Evolutionary conservation across 2,329 filamentous ascomycete species (phyloP).

Genomic region (Bimuria novae-zelandiae): DNA sequence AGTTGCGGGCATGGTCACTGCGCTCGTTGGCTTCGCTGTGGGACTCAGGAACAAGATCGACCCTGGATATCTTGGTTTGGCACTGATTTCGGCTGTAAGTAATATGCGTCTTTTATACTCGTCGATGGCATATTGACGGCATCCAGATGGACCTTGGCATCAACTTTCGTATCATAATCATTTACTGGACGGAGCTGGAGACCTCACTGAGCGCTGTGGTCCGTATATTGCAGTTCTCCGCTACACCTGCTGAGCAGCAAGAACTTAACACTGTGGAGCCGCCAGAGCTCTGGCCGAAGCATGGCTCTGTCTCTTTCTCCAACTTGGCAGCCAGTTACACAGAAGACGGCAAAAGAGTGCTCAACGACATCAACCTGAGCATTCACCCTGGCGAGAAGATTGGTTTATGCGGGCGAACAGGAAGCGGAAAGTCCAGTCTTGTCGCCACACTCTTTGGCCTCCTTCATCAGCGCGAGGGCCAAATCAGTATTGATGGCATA

Average conservation of each 20-base stretch:
- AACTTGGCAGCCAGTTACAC: conserved; percentile 45
- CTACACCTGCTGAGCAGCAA: conserved; percentile 87
- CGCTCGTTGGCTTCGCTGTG: conserved; percentile 77
- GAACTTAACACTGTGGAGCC: conserved; percentile 69
- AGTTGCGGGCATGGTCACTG: conserved; percentile 85
- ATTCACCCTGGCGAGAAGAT: conserved; percentile 43
- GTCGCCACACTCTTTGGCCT: conserved; percentile 49
- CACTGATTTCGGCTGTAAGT: conserved; percentile 93
- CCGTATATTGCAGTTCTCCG: conserved; percentile 84
- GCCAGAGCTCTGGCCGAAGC: conserved; percentile 45
- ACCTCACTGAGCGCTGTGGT: conserved; percentile 98
- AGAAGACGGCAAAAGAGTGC: conserved; percentile 28
- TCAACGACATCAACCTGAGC: conserved; percentile 49
- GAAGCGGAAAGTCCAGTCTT: conserved; percentile 51
- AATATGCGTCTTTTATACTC: conserved; percentile 74
- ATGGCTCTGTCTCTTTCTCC: conserved; percentile 45
- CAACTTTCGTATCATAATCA: conserved; percentile 87
- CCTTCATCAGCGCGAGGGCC: conserved; percentile 44
- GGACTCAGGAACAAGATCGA: conserved; percentile 72
- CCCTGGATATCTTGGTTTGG: conserved; percentile 78
- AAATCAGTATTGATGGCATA: conserved; percentile 53
- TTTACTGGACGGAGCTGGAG: conserved; percentile 66
- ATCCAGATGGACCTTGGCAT: conserved; percentile 94
- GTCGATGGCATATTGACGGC: conserved; percentile 77
- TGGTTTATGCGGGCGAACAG: conserved; percentile 57